Conservation (phyloP, 495 filamentous ascomycete species). For the Apiosordaria backusii region DNA sequence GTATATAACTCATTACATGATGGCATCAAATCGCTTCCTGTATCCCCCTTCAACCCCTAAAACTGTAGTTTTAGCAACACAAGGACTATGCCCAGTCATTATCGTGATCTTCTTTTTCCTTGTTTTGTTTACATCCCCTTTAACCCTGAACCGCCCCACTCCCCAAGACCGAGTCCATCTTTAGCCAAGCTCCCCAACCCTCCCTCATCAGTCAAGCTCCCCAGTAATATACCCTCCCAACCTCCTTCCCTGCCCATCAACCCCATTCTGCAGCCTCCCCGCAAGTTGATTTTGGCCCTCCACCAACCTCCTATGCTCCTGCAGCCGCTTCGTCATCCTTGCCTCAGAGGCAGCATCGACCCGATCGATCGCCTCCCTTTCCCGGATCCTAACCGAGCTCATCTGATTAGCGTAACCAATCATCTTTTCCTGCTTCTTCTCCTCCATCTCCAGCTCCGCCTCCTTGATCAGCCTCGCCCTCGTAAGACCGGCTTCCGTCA, state of each 20-base stretch:
- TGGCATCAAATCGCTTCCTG: no score
- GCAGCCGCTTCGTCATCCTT: conserved; percentile 34
- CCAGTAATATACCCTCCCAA: conserved; percentile 44
- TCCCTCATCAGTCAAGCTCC: conserved; percentile 34
- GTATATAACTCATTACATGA: no score
- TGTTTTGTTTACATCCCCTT: not conserved
- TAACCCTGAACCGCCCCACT: not conserved
- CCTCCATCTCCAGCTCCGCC: conserved; percentile 39
- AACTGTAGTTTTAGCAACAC: no score
- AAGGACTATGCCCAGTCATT: no score
- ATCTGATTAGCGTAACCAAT: conserved; percentile 39
- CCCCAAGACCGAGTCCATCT: not conserved
- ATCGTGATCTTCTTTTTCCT: no score
- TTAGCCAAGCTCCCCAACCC: not conserved
- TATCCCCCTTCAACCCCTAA: no score
- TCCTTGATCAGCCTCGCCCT: conserved; percentile 38
- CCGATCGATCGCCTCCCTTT: conserved; percentile 42
- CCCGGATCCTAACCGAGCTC: conserved; percentile 38
- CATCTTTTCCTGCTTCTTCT: conserved; percentile 31
- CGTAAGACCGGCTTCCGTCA: conserved; percentile 40
- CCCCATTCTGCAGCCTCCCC: conserved; percentile 33
- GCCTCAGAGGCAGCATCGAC: conserved; percentile 37
- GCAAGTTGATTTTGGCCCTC: conserved; percentile 44
- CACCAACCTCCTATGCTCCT: conserved; percentile 45
- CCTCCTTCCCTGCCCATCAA: conserved; percentile 36